Percentiles rank a stretch among this genome's conserved stretches.
Conservation (phyloP, 2,329 filamentous ascomycete genomes). For the Sodiomyces alkalinus region DNA sequence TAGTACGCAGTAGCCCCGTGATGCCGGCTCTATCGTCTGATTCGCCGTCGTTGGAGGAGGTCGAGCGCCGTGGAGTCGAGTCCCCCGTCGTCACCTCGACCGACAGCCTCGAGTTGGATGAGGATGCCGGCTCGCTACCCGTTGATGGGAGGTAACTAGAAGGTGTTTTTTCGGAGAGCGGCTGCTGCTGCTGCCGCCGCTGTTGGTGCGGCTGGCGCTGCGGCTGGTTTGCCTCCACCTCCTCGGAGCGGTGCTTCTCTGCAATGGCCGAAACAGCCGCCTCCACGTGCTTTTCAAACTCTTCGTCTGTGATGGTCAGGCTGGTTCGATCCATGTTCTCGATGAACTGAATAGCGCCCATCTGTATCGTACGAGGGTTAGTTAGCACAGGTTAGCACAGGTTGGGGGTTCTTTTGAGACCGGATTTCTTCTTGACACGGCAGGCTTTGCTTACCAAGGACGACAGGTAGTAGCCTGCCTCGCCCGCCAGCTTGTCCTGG, state of each 20-base stretch:
- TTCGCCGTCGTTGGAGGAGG: conserved; percentile 36
- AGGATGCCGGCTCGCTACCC: conserved; percentile 33
- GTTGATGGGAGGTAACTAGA: conserved; percentile 9
- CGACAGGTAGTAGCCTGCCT: conserved; percentile 95
- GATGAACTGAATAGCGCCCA: conserved; percentile 92
- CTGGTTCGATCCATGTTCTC: conserved; percentile 92
- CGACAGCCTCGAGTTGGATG: conserved; percentile 22
- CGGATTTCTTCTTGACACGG: background rate
- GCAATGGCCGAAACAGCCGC: conserved; percentile 90
- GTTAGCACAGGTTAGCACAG: background rate
- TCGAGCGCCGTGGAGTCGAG: conserved; percentile 35
- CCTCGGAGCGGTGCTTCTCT: conserved; percentile 57
- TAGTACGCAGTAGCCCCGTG: conserved; percentile 70
- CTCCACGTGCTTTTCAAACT: conserved; percentile 95
- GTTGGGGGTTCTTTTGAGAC: background rate
- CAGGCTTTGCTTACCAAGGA: conserved; percentile 48
- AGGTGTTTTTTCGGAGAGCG: conserved; percentile 28
- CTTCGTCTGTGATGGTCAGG: conserved; percentile 82
- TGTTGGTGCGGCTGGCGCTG: too few relatives aligned
- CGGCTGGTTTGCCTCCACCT: too few relatives aligned
- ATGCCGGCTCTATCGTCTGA: conserved; percentile 69
- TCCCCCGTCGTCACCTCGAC: conserved; percentile 11
- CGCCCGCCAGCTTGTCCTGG: conserved; percentile 92
- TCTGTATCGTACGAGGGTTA: conserved; percentile 32
- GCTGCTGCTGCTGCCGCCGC: conserved; percentile 21